A percentile compares a stretch with the other conserved stretches of the same genome.
Evolutionary conservation across 148 eudicot genomes (phyloP).

Genomic region (Rhododendron griersonianum): DNA sequence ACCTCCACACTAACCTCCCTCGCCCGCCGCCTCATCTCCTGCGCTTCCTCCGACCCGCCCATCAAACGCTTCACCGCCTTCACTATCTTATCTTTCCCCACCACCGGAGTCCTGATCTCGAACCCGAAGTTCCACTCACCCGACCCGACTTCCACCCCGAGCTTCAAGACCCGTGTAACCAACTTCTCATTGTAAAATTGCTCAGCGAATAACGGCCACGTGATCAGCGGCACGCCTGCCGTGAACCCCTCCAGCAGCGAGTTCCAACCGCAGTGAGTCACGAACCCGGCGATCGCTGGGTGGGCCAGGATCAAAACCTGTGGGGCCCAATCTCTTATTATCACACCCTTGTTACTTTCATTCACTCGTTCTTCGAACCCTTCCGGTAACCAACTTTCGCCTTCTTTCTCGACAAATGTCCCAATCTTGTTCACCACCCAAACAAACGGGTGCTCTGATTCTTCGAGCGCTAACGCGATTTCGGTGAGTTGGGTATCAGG

Average conservation of each 20-base stretch:
- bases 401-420: not conserved
- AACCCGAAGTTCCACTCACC: slow-evolving; percentile 7
- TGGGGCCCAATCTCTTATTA: slow-evolving; percentile 54
- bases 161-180: slow-evolving; percentile 5
- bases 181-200: not conserved
- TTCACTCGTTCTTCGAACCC: slow-evolving; percentile 23
- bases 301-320: slow-evolving; percentile 41
- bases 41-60: slow-evolving; percentile 14
- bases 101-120: slow-evolving; percentile 3
- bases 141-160: slow-evolving; percentile 19
- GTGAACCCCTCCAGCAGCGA: slow-evolving; percentile 42
- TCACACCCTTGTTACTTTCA: slow-evolving; percentile 28
- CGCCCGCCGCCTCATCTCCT: slow-evolving; percentile 13
- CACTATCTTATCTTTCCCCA: slow-evolving; percentile 17
- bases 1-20: slow-evolving; percentile 8
- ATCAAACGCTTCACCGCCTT: slow-evolving; percentile 12
- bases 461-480: slow-evolving; percentile 10
- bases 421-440: slow-evolving; percentile 7
- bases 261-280: slow-evolving; percentile 67
- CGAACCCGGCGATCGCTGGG: slow-evolving; percentile 30
- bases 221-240: slow-evolving; percentile 15
- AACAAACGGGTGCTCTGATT: slow-evolving; percentile 7
- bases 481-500: slow-evolving; percentile 4
- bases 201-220: slow-evolving; percentile 17
- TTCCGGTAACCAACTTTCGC: slow-evolving; percentile 5